Conservation (phyloP, 1,139 yeast species). For the Trichomonascaceae sp. region DNA sequence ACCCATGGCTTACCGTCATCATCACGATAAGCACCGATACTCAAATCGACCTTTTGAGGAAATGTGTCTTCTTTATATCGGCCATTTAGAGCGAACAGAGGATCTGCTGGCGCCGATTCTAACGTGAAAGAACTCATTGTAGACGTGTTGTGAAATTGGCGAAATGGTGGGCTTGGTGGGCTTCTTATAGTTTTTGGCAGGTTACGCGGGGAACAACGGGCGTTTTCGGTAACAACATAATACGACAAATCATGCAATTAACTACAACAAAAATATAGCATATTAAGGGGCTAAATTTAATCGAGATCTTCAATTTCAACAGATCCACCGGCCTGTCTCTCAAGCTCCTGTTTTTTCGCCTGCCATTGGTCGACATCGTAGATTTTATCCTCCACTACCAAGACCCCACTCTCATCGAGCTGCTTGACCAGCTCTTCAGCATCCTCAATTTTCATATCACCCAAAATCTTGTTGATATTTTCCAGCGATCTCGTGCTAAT, state of each 20-base stretch:
- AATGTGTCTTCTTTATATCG: conserved; percentile 52
- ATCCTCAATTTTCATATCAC: conserved; percentile 63
- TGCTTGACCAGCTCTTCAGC: conserved; percentile 74
- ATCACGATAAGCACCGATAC: conserved; percentile 93
- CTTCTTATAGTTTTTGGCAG: neutral
- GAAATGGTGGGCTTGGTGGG: neutral
- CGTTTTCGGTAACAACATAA: neutral
- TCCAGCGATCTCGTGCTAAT: conserved; percentile 66
- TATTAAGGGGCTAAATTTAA: too few relatives aligned
- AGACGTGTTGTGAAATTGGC: neutral
- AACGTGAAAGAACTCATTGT: conserved; percentile 19
- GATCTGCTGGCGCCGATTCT: conserved; percentile 35
- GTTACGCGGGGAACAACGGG: neutral
- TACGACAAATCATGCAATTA: neutral
- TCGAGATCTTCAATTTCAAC: conserved; percentile 10
- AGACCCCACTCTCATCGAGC: conserved; percentile 75
- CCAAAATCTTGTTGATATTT: conserved; percentile 78
- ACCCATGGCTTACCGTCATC: conserved; percentile 81
- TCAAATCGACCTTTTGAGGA: conserved; percentile 65
- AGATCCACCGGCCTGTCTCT: conserved; percentile 6
- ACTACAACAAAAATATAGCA: neutral
- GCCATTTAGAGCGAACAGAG: conserved; percentile 71
- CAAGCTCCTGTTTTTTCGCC: conserved; percentile 14
- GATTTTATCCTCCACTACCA: conserved; percentile 69
- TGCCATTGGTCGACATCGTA: conserved; percentile 66